phyloP scores from a whole-genome alignment of 306 rosid genomes.

The Castanea mollissima region DNA sequence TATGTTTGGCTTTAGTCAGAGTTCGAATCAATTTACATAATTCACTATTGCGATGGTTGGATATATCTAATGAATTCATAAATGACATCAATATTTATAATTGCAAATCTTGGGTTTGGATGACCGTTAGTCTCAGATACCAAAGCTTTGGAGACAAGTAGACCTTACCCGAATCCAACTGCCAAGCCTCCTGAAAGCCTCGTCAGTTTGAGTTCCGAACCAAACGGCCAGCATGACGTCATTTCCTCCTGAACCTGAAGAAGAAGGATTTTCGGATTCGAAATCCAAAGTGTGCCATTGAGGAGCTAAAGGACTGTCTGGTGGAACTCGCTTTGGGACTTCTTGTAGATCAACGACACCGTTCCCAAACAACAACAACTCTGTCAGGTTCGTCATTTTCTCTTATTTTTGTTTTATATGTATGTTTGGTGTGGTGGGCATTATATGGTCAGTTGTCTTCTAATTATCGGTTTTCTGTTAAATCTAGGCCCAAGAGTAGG shows the following conservation, averaged over 20 bases:
- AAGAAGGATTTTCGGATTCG: constrained; percentile 7
- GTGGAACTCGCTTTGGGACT: constrained; percentile 81
- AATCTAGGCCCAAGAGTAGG: too few species aligned
- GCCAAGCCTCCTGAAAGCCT: constrained; percentile 95
- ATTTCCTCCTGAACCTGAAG: constrained; percentile 39
- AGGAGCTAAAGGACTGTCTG: constrained; percentile 88
- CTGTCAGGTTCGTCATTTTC: background rate
- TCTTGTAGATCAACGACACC: constrained; percentile 67
- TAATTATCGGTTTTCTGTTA: too few species aligned
- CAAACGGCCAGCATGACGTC: constrained; percentile 88
- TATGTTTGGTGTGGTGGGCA: too few species aligned
- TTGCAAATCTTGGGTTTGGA: constrained; percentile 87
- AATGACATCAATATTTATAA: background rate
- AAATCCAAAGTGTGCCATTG: constrained; percentile 89
- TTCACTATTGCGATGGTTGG: too few species aligned
- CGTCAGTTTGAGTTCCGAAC: constrained; percentile 83
- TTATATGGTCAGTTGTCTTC: too few species aligned
- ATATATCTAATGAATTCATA: too few species aligned
- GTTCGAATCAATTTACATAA: too few species aligned
- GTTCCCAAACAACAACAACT: constrained; percentile 48
- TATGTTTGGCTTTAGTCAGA: too few species aligned
- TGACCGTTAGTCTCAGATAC: constrained; percentile 90
- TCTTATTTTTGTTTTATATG: too few species aligned
- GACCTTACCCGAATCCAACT: constrained; percentile 85
- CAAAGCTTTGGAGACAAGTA: constrained; percentile 93